Evolutionary conservation across 495 filamentous ascomycete genomes (phyloP), one percentile per base, ranked within the genome.

Genomic region (Paragyromitra xinjiangensis): DNA sequence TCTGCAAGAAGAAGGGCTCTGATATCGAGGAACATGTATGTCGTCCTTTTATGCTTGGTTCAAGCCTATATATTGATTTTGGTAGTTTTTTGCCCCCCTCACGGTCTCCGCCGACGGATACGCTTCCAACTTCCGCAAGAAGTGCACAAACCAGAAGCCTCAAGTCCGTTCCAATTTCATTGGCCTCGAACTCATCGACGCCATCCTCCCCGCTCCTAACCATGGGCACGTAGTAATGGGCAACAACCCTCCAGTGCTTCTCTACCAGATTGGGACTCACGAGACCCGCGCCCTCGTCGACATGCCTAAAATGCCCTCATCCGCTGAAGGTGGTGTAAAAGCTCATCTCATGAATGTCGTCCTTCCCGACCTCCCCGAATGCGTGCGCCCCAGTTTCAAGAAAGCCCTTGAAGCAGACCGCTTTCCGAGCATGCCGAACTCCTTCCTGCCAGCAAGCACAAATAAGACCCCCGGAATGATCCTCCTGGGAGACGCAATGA

Each of bases 231-330:
- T 99, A 64, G 85, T 98, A 48, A 90, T 99, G 70, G 91, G 92
- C 71, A 89, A 92, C 68, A 87, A 88, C 40, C 88, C 91, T 5
- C 95, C 95, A 0, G 91, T 97, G 56, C 90, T 99, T 22, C 88
- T 99, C 72, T 99, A 99, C 86, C 95, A 98, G 85, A 99, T 99
- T 84, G 95, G 96, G 79, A 92, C 93, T 12, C 93, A 92, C 85
- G 95, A 98, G 84, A 99, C 95, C 3, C 89, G 95, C 58, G 92
- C 92, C 22, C 88, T 99, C 12, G 88, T 98, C 80, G 94, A 98
- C 84, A 88, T 99, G n/a, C 90, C 92, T 64, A 89, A 91, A 80
- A 84, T 91, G 3, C 90, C 93, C n/a, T 88, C 89, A 5, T 94
- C 95, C 0, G 86, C 88, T 26, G 88, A 87, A 53, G 95, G 96